Base-by-base conservation (phyloP, 2,329 filamentous ascomycete genomes). In the Botrytis cinerea region DNA sequence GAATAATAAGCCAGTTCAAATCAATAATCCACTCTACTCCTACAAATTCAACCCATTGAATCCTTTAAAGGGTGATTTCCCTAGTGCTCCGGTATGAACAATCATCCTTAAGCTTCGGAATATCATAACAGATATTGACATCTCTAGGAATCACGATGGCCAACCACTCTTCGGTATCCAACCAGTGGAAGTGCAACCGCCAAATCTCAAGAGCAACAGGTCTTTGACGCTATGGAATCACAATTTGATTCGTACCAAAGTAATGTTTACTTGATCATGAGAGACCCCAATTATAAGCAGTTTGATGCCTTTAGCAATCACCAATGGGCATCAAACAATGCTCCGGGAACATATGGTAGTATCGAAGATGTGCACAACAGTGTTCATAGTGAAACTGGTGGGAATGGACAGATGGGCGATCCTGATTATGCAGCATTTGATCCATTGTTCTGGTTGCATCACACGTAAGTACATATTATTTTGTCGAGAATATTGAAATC, bases 371-470 rank as follows among this genome's bases (percentile, higher is more conserved):
- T 92, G 6, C 90, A 92, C 76, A 89, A 91, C 78, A 85, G 85
- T 10, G 84, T 92, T 66, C 90, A 92, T 87, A 59, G 84, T 87
- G 7, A 91, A 87, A 51, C 85, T 83, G 82, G 86, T 70, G 78
- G 78, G 20, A 60, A 35, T 38, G 91, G 92, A 2, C 92, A 94
- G 35, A 92, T 92, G 88, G 88, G 87, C 60, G 92, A 88, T 81
- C 89, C 90, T 46, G 88, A 90, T 28, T 91, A 92, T 77, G 92
- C 93, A 2, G 88, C 91, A 0, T 97, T 93, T 80, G 93, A 97
- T 79, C 93, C 93, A 0, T 83, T 93, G 20, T 80, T 80, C 86
- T 75, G 77, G 76, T 73, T 79, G 14, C 78, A 79, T 72, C 78
- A 79, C 64, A 62, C 63, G 76, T 78, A 72, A 71, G 77, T 75